Conservation (phyloP, 495 filamentous ascomycete genomes). For the Aspergillus diversus region DNA sequence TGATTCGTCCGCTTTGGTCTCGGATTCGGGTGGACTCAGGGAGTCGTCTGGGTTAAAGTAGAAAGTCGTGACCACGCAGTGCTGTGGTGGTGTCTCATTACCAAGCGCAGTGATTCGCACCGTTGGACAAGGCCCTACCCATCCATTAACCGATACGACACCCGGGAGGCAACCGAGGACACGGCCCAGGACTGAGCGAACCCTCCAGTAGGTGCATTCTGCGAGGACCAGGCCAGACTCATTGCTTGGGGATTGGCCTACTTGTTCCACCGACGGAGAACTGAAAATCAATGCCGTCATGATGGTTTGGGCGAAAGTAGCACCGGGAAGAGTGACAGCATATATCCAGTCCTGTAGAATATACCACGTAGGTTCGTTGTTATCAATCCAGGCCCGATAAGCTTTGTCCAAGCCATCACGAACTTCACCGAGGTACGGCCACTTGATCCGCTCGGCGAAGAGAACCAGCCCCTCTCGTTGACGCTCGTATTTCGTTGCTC, state of each 20-base stretch:
- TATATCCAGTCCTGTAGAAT: not conserved
- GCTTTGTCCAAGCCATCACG: not conserved
- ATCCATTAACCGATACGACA: not conserved
- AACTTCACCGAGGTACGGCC: conserved; percentile 4
- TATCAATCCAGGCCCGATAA: not conserved
- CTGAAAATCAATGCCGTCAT: conserved; percentile 2
- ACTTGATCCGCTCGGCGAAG: not conserved
- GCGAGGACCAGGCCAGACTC: not conserved
- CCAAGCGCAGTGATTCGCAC: not conserved
- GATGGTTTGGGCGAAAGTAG: not conserved
- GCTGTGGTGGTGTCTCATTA: conserved; percentile 1
- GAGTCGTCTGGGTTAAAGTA: not conserved
- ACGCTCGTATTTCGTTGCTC: not conserved
- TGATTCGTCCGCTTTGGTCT: not conserved
- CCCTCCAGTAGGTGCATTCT: not conserved
- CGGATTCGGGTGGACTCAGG: not conserved
- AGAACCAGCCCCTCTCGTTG: not conserved
- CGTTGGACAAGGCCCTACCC: not conserved
- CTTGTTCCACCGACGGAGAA: not conserved
- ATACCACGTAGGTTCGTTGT: not conserved
- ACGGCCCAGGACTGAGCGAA: not conserved
- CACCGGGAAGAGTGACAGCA: not conserved
- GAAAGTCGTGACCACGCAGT: conserved; percentile 2
- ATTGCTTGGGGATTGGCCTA: not conserved
- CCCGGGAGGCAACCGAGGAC: conserved; percentile 4